Evolutionary conservation across 306 rosid species (phyloP), one percentile per base, ranked within the genome.

Genomic region (Prunus fruticosa): DNA sequence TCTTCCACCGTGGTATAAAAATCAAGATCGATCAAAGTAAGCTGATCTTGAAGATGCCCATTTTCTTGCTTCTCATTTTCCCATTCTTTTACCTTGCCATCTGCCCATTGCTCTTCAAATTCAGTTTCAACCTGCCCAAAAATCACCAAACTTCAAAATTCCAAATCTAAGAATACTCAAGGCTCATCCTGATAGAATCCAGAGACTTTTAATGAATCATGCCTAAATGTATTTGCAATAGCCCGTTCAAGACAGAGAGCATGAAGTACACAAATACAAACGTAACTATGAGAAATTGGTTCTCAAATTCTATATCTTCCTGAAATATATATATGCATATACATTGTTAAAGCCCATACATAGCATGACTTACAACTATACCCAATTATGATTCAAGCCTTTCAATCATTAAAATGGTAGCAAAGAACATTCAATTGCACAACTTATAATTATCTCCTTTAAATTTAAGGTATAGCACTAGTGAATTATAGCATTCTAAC

Each of bases 1-100:
- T 92, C 98, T 60, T 95, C 98, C 76, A 95, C 85, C 30, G 96
- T 83, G 87, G 90, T 87, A 79, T 87, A 92, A 87, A 88, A 95
- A 82, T 95, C 93, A 81, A 95, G 98, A 88, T 92, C 97, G 71
- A 94, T 86, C 57, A 86, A 76, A 73, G 86, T 64, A 69, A 80
- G 89, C 80, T 78, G 82, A 67, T 84, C 80, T 76, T 85, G 76
- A 70, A 71, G 82, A 64, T 84, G 85, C 53, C 90, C 98, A 88
- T 87, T 83, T 51, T 87, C 97, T 82, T 88, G 90, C 82, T 50
- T 68, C 54, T 60, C 89, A 75, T 78, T 84, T 74, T 88, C 97
- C 98, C 98, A 95, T 71, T 94, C 97, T 15, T 72, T 84, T 38
- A 90, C 75, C 27, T 45, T 83, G 58, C 94, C 94, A 73, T 69